Percentiles rank a stretch among this genome's conserved stretches.
Evolutionary conservation across 768 basidiomycete genomes (phyloP).

Genomic region (Calvatia gigantea): DNA sequence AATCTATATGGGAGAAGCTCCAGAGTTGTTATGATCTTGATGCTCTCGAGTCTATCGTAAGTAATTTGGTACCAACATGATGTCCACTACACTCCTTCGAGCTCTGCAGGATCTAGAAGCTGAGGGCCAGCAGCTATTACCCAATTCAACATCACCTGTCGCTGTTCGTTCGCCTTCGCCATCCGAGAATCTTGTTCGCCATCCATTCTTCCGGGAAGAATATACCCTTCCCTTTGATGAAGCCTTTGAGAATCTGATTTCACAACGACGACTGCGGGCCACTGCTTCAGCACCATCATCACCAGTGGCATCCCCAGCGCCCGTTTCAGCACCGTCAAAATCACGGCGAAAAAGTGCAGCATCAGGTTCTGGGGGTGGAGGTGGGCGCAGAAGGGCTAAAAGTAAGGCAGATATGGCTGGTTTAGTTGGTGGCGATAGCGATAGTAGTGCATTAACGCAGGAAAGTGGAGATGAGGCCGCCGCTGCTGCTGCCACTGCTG

Average conservation of each 20-base stretch:
- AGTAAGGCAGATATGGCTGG: conserved; percentile 66
- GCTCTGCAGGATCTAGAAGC: conserved; percentile 38
- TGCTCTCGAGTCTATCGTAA: conserved; percentile 65
- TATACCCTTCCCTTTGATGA: conserved; percentile 62
- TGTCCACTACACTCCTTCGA: neutral
- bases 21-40: conserved; percentile 71
- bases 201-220: conserved; percentile 75
- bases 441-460: conserved; percentile 79
- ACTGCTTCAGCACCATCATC: conserved; percentile 64
- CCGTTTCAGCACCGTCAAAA: conserved; percentile 21
- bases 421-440: conserved; percentile 78
- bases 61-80: conserved; percentile 20
- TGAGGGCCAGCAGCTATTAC: conserved; percentile 25
- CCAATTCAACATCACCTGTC: conserved; percentile 36
- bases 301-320: conserved; percentile 39
- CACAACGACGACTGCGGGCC: conserved; percentile 58
- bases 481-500: conserved; percentile 47
- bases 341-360: conserved; percentile 19
- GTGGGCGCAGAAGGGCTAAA: conserved; percentile 38
- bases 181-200: conserved; percentile 59
- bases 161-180: conserved; percentile 65
- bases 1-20: conserved; percentile 76
- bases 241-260: conserved; percentile 54
- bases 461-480: conserved; percentile 73
- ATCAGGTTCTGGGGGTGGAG: conserved; percentile 20